phyloP scores from a whole-genome alignment of 225 moss, liverwort and hornwort species.

The Physcomitrellopsis africana region DNA sequence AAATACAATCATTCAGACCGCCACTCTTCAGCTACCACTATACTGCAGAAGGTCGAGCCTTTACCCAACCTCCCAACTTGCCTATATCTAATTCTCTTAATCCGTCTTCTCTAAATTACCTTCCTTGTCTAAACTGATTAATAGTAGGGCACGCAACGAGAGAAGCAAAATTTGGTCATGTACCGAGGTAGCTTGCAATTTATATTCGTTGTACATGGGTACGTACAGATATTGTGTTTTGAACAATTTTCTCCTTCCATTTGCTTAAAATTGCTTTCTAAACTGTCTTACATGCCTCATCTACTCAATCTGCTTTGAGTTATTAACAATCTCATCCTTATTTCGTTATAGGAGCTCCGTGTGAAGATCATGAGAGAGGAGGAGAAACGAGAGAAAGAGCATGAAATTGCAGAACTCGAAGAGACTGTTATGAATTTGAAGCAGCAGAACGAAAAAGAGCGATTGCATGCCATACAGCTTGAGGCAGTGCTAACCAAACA shows the following conservation, averaged over 20 bases:
- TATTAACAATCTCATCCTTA: background rate
- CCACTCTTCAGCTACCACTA: conserved; percentile 30
- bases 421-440: conserved; percentile 36
- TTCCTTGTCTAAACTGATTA: background rate
- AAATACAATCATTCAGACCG: conserved; percentile 30
- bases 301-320: background rate
- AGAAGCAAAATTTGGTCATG: background rate
- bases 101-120: background rate
- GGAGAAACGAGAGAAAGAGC: conserved; percentile 44
- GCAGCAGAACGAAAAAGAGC: conserved; percentile 50
- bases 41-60: conserved; percentile 35
- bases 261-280: background rate
- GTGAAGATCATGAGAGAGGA: conserved; percentile 47
- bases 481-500: conserved; percentile 38
- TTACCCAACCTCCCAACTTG: background rate
- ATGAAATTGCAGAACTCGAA: conserved; percentile 35
- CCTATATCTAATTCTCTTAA: background rate
- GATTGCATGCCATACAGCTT: conserved; percentile 33
- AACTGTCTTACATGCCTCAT: background rate
- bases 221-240: no score
- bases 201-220: background rate
- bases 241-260: background rate
- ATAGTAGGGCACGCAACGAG: background rate
- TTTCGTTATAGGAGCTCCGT: conserved; percentile 34
- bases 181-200: background rate